Evolutionary conservation across 2,329 filamentous ascomycete species (phyloP).

Genomic region (Aphanocladium album): DNA sequence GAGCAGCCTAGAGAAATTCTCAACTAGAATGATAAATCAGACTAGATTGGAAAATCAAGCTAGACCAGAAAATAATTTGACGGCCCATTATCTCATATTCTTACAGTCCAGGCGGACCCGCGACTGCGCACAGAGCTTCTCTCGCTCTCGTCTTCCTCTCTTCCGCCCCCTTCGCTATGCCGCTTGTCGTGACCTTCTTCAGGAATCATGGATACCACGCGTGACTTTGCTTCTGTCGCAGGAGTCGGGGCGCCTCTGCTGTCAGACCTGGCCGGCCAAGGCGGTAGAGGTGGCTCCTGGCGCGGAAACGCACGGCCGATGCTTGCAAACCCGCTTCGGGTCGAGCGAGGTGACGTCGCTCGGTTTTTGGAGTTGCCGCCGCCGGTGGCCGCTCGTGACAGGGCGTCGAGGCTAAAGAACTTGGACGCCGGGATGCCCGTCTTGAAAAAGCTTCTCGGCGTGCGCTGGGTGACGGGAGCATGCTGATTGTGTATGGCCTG

Average conservation of each 20-base stretch:
- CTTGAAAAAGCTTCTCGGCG: background rate
- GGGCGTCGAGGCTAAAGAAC: conserved; percentile 15
- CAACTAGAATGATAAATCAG: background rate
- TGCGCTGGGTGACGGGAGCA: conserved; percentile 7
- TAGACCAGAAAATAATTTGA: background rate
- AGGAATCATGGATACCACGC: conserved; percentile 15
- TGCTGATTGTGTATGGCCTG: conserved; percentile 15
- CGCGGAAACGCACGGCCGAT: conserved; percentile 1
- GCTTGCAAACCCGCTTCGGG: background rate
- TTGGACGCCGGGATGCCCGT: conserved; percentile 9
- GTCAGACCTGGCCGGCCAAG: conserved; percentile 12
- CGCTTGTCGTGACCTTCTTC: conserved; percentile 11
- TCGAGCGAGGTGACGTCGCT: background rate
- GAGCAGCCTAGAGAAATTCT: background rate
- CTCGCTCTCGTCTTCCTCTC: conserved; percentile 14
- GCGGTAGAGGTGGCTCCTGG: conserved; percentile 6
- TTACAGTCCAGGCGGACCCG: conserved; percentile 17
- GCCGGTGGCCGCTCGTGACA: conserved; percentile 13
- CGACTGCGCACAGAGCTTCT: conserved; percentile 15
- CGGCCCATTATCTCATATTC: conserved; percentile 10
- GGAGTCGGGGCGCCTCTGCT: background rate
- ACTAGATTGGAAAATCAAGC: background rate
- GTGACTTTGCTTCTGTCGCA: conserved; percentile 4
- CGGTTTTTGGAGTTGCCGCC: background rate
- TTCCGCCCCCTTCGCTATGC: background rate